Evolutionary conservation across 306 rosid genomes (phyloP).

Genomic region (Cucurbita moschata): DNA sequence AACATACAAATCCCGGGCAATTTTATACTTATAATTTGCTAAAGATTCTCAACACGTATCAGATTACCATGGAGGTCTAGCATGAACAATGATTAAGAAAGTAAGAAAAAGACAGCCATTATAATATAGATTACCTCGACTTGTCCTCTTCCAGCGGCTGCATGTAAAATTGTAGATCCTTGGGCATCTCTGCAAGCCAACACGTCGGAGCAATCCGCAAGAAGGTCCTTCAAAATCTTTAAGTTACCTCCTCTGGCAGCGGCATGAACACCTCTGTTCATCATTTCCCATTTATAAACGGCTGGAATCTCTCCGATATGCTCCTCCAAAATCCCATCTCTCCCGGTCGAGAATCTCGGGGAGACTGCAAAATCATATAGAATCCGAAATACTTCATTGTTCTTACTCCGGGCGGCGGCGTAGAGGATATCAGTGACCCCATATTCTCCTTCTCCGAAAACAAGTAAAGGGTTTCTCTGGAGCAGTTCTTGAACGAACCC

Average conservation of each 20-base stretch:
- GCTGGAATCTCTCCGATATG: conserved; percentile 52
- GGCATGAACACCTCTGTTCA: conserved; percentile 79
- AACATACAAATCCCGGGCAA: too few species aligned
- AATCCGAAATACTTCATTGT: conserved; percentile 35
- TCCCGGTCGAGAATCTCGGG: conserved; percentile 44
- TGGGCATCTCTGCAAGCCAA: conserved; percentile 71
- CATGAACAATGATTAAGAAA: conserved; percentile 2
- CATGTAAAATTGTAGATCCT: conserved; percentile 74
- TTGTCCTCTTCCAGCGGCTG: conserved; percentile 90
- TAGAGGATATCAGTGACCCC: conserved; percentile 62
- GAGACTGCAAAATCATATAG: conserved; percentile 61
- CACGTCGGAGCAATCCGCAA: conserved; percentile 47
- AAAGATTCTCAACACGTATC: too few species aligned
- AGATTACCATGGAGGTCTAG: neutral
- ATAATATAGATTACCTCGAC: conserved; percentile 50
- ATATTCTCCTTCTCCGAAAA: conserved; percentile 65
- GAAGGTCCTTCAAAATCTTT: conserved; percentile 56
- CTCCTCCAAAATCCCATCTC: conserved; percentile 47
- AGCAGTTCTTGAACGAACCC: conserved; percentile 44
- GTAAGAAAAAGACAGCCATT: neutral
- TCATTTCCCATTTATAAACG: conserved; percentile 75
- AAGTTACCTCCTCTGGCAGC: conserved; percentile 91
- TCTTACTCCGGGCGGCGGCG: conserved; percentile 59
- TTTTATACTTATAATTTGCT: too few species aligned
- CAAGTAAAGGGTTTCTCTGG: conserved; percentile 44